These are phyloP conservation scores for Saturnispora saitoi DNA, from an alignment of 805 yeast species.

Conservation along the genomic window DNA sequence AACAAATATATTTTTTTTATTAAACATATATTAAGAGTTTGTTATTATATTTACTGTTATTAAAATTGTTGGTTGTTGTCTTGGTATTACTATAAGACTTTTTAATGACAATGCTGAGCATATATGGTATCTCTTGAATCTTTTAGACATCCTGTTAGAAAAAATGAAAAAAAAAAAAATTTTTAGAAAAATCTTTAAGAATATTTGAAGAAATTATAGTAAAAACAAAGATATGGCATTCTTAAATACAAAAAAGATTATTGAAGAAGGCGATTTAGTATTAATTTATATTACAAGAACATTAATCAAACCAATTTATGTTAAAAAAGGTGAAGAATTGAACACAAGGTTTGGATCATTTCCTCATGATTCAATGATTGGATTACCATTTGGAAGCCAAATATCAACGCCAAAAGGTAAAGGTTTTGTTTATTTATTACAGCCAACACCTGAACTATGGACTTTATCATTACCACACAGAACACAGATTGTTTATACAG, in stretches of 20 bases:
- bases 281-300: slow-evolving; percentile 80
- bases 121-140: no score
- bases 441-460: slow-evolving; percentile 96
- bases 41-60: no score
- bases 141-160: no score
- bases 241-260: slow-evolving; percentile 47
- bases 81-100: no score
- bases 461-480: slow-evolving; percentile 92
- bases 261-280: slow-evolving; percentile 81
- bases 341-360: slow-evolving; percentile 88
- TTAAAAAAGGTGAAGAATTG: slow-evolving; percentile 50
- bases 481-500: slow-evolving; percentile 95
- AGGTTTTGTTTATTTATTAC: slow-evolving; percentile 80
- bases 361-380: slow-evolving; percentile 78
- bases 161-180: no score
- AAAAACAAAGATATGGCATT: slow-evolving; percentile 19
- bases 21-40: no score
- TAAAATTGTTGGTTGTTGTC: no score
- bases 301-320: slow-evolving; percentile 63
- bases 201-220: not conserved
- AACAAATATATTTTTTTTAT: no score
- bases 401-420: slow-evolving; percentile 59
- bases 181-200: not conserved
- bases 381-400: slow-evolving; percentile 76
- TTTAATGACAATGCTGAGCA: no score